These are phyloP conservation scores for Albifimbria verrucaria DNA, from an alignment of 2,329 filamentous ascomycete genomes.

Conservation along the genomic window DNA sequence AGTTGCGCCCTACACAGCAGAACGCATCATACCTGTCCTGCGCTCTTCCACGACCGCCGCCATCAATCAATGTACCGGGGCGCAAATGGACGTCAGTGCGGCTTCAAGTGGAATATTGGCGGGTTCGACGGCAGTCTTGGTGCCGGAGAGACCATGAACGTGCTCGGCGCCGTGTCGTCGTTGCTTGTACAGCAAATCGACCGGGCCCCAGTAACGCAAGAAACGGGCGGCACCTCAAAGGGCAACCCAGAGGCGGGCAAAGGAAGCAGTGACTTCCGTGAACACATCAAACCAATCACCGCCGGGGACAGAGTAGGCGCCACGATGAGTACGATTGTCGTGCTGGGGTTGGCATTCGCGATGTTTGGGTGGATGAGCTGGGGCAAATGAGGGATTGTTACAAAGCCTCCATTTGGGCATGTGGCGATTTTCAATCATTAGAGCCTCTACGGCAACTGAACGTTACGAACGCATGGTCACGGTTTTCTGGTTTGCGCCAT, in stretches of 20 bases:
- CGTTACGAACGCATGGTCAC: too few species aligned
- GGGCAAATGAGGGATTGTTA: slow-evolving; percentile 24
- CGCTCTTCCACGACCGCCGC: slow-evolving; percentile 51
- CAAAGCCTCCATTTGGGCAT: too few species aligned
- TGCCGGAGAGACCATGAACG: slow-evolving; percentile 59
- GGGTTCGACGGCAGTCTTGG: slow-evolving; percentile 52
- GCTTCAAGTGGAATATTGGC: slow-evolving; percentile 50
- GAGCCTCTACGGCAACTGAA: too few species aligned
- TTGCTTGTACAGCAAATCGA: slow-evolving; percentile 42
- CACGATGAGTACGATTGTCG: slow-evolving; percentile 43
- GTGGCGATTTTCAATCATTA: too few species aligned
- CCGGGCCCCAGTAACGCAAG: slow-evolving; percentile 37
- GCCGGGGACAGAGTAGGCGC: slow-evolving; percentile 45
- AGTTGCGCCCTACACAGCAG: slow-evolving; percentile 50
- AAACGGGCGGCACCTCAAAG: slow-evolving; percentile 49
- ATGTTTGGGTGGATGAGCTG: slow-evolving; percentile 49
- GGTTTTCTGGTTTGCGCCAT: too few species aligned
- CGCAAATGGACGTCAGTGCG: slow-evolving; percentile 45
- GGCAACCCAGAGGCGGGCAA: slow-evolving; percentile 41
- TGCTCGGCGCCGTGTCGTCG: slow-evolving; percentile 51
- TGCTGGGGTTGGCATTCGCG: slow-evolving; percentile 35
- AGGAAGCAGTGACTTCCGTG: slow-evolving; percentile 30
- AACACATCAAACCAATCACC: slow-evolving; percentile 32
- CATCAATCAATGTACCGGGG: slow-evolving; percentile 53
- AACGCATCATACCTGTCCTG: slow-evolving; percentile 49